Conservation (phyloP, 2,329 filamentous ascomycete genomes). For the Ophiostoma angusticollis region DNA sequence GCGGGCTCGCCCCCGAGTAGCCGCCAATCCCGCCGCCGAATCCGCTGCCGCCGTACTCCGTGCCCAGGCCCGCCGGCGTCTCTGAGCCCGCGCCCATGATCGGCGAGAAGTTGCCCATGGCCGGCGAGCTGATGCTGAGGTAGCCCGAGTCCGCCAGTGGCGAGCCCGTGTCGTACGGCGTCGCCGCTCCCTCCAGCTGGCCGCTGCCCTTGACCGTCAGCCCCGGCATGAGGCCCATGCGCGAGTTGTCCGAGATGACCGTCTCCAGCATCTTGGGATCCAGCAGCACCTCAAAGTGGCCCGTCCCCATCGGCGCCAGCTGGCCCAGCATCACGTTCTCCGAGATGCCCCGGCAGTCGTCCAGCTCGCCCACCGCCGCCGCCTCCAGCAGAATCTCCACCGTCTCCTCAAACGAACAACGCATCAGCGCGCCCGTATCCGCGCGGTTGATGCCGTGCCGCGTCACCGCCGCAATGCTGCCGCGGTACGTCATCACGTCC, state of each 20-base stretch:
- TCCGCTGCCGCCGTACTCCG: slow-evolving; percentile 43
- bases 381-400: slow-evolving; percentile 97
- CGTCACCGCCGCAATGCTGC: slow-evolving; percentile 88
- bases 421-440: slow-evolving; percentile 95
- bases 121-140: slow-evolving; percentile 49
- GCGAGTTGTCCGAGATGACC: slow-evolving; percentile 82
- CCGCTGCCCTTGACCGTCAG: slow-evolving; percentile 65
- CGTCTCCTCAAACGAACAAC: slow-evolving; percentile 98
- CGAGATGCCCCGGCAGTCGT: slow-evolving; percentile 95
- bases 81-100: slow-evolving; percentile 66
- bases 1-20: slow-evolving; percentile 53
- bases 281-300: slow-evolving; percentile 85
- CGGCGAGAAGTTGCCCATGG: slow-evolving; percentile 57
- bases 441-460: slow-evolving; percentile 97
- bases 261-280: slow-evolving; percentile 94
- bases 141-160: slow-evolving; percentile 59
- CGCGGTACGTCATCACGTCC: slow-evolving; percentile 95
- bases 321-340: slow-evolving; percentile 98
- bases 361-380: slow-evolving; percentile 84
- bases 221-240: slow-evolving; percentile 68
- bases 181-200: slow-evolving; percentile 71
- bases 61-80: slow-evolving; percentile 51
- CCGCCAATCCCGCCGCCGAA: slow-evolving; percentile 29
- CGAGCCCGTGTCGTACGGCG: slow-evolving; percentile 83
- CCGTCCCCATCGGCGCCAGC: slow-evolving; percentile 91